Conservation (phyloP, 768 basidiomycete genomes). For the Lyophyllum shimeji region DNA sequence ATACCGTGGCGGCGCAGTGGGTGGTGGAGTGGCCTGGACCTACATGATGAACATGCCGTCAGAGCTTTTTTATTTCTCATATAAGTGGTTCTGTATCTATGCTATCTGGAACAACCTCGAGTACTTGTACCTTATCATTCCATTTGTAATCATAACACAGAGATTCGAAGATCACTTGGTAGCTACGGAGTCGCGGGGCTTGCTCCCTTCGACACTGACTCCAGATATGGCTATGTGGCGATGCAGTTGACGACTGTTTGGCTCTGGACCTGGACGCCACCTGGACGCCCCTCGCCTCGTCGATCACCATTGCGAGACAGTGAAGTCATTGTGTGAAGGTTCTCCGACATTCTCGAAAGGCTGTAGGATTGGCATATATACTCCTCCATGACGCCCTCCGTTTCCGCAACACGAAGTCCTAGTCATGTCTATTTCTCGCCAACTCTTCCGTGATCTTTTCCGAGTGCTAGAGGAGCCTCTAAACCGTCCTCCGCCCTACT, state of each 20-base stretch:
- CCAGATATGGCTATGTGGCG: background rate
- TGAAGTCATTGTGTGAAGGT: background rate
- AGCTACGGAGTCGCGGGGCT: no score
- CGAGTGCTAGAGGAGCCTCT: constrained; percentile 76
- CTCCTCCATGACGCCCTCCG: background rate
- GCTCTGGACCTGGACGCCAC: no score
- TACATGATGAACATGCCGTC: constrained; percentile 13
- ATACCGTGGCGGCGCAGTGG: constrained; percentile 71
- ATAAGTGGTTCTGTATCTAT: constrained; percentile 19
- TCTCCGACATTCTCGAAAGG: constrained; percentile 11
- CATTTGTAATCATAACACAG: constrained; percentile 10
- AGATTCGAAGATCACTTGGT: background rate
- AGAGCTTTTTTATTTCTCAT: constrained; percentile 8
- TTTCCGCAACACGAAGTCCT: background rate
- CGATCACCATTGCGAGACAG: background rate
- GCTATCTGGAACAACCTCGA: constrained; percentile 11
- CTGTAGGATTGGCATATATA: constrained; percentile 9
- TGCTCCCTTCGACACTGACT: background rate
- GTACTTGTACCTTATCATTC: constrained; percentile 6
- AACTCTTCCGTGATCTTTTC: constrained; percentile 68
- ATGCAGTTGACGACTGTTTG: background rate
- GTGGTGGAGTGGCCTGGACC: constrained; percentile 79
- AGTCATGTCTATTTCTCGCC: constrained; percentile 65
- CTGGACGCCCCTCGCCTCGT: no score
- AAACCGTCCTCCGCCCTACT: constrained; percentile 30